Evolutionary conservation across 108 stramenopile species (phyloP).

Genomic region (Conticribra weissflogii): DNA sequence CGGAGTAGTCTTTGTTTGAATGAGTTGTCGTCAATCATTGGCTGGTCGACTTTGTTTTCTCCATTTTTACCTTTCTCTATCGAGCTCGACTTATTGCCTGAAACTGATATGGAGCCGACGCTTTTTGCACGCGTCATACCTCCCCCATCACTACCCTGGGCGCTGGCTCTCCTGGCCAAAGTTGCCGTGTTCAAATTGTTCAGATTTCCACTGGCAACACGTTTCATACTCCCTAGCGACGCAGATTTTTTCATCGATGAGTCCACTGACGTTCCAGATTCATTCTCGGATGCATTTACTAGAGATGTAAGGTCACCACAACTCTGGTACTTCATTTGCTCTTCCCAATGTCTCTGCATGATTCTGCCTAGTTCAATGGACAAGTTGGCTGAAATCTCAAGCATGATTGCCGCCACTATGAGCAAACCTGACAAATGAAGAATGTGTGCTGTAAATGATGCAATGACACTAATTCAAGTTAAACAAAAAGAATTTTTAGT

Average conservation of each 20-base stretch:
- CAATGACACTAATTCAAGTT: slow-evolving; percentile 55
- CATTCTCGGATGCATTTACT: slow-evolving; percentile 36
- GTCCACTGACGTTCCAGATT: slow-evolving; percentile 30
- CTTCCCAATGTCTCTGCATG: slow-evolving; percentile 90
- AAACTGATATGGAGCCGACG: slow-evolving; percentile 14
- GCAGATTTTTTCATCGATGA: slow-evolving; percentile 68
- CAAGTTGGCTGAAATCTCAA: slow-evolving; percentile 77
- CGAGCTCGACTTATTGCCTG: slow-evolving; percentile 27
- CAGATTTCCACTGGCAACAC: slow-evolving; percentile 77
- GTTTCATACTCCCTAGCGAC: slow-evolving; percentile 83
- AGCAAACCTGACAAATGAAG: slow-evolving; percentile 77
- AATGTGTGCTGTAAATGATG: slow-evolving; percentile 71
- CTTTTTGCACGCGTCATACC: slow-evolving; percentile 43
- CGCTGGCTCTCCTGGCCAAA: slow-evolving; percentile 4
- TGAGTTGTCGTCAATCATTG: slow-evolving; percentile 66
- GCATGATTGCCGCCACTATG: slow-evolving; percentile 69
- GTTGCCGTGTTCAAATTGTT: slow-evolving; percentile 35
- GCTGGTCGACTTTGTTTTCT: slow-evolving; percentile 18
- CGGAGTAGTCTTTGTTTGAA: slow-evolving; percentile 85
- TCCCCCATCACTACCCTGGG: slow-evolving; percentile 7
- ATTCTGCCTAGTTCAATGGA: slow-evolving; percentile 86
- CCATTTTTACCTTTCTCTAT: neutral
- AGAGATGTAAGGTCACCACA: slow-evolving; percentile 70
- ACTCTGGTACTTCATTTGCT: slow-evolving; percentile 66
- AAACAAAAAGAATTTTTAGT: neutral